Percentiles rank a stretch among this genome's conserved stretches.
Evolutionary conservation across 2,329 filamentous ascomycete species (phyloP).

Genomic region (Pseudocercospora crystallina): DNA sequence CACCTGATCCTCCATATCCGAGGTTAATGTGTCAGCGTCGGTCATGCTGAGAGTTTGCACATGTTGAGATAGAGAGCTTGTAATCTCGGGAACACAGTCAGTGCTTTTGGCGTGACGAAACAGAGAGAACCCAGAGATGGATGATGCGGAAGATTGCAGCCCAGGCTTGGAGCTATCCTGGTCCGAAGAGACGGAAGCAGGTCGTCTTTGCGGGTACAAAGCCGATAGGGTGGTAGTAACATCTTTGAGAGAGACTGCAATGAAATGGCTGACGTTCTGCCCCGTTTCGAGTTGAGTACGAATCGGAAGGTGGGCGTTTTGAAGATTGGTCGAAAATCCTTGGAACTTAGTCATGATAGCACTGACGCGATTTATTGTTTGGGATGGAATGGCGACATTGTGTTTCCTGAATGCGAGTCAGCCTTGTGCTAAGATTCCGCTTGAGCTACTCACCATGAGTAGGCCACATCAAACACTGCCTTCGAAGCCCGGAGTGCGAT

Average conservation of each 20-base stretch:
- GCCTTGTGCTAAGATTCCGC: constrained; percentile 9
- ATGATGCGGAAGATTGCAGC: constrained; percentile 49
- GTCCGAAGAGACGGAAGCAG: constrained; percentile 55
- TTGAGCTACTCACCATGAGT: constrained; percentile 59
- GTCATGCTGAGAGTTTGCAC: neutral
- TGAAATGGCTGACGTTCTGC: constrained; percentile 4
- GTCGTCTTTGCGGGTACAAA: constrained; percentile 73
- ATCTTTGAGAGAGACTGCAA: constrained; percentile 67
- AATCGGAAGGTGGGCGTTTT: too few species aligned
- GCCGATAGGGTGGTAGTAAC: constrained; percentile 77
- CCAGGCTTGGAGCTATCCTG: constrained; percentile 50
- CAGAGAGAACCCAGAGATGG: constrained; percentile 49
- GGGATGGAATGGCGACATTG: constrained; percentile 10
- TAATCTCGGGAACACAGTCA: constrained; percentile 2
- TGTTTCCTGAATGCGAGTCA: constrained; percentile 36
- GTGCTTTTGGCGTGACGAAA: constrained; percentile 40
- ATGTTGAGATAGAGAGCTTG: neutral
- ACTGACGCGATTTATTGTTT: constrained; percentile 68
- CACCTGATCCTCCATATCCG: neutral
- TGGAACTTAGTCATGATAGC: constrained; percentile 66
- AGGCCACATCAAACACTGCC: constrained; percentile 73
- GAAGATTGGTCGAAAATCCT: neutral
- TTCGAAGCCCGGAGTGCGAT: constrained; percentile 78
- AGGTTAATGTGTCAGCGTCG: neutral
- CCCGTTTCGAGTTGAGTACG: too few species aligned